Percentiles rank a stretch among this genome's conserved stretches.
These are phyloP conservation scores for Plenodomus lindquistii DNA, from an alignment of 2,329 filamentous ascomycete genomes.

Conservation along the genomic window DNA sequence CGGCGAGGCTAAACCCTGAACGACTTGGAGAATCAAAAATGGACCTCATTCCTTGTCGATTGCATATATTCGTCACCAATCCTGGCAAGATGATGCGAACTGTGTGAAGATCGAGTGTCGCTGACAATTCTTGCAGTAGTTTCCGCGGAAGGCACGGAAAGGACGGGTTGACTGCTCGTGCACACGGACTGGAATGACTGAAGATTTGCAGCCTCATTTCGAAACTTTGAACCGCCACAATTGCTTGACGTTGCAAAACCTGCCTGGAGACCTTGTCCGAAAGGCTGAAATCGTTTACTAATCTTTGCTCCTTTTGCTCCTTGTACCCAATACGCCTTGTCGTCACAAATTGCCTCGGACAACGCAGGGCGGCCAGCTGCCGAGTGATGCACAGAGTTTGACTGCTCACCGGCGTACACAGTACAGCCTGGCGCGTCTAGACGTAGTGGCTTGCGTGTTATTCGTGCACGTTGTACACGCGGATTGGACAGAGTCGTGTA, in stretches of 20 bases:
- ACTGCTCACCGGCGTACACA: conserved; percentile 2
- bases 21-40: conserved; percentile 4
- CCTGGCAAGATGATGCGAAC: neutral
- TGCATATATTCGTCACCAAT: neutral
- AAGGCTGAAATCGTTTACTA: neutral
- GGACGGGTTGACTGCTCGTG: neutral
- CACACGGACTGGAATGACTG: neutral
- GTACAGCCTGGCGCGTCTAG: conserved; percentile 8
- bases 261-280: neutral
- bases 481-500: conserved; percentile 4
- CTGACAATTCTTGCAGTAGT: neutral
- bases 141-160: neutral
- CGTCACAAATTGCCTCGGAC: too few relatives aligned
- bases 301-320: neutral
- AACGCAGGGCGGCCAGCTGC: too few relatives aligned
- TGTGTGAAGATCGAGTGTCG: conserved; percentile 3
- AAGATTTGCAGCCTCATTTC: neutral
- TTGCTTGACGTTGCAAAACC: neutral
- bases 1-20: conserved; percentile 6
- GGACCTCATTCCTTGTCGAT: neutral
- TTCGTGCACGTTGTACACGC: conserved; percentile 8
- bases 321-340: conserved; percentile 1
- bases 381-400: neutral
- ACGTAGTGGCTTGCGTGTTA: conserved; percentile 13
- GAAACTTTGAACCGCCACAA: neutral